A percentile compares a stretch with the other conserved stretches of the same genome.
phyloP scores from a whole-genome alignment of 768 basidiomycete species.

The Lactifluus echinatus region DNA sequence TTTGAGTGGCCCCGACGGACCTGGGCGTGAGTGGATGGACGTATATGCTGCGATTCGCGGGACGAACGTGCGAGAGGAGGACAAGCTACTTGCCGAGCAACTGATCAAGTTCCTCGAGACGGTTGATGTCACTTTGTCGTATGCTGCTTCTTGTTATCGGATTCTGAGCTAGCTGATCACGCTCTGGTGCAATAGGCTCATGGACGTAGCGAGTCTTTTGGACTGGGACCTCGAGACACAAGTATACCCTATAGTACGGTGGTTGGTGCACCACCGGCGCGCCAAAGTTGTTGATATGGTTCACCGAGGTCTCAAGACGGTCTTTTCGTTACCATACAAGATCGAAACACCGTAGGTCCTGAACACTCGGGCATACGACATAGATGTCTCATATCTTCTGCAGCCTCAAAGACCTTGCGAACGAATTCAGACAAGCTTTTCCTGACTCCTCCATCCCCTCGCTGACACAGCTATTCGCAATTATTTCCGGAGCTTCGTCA shows the following conservation, averaged over 20 bases:
- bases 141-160: constrained; percentile 23
- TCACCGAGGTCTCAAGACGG: constrained; percentile 67
- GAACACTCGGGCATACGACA: neutral
- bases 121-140: constrained; percentile 71
- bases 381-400: constrained; percentile 15
- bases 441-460: constrained; percentile 50
- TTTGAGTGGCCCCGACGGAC: constrained; percentile 47
- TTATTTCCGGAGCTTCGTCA: constrained; percentile 60
- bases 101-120: constrained; percentile 68
- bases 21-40: constrained; percentile 36
- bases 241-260: constrained; percentile 83
- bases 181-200: constrained; percentile 35
- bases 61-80: constrained; percentile 53
- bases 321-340: constrained; percentile 66
- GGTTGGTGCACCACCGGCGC: constrained; percentile 83
- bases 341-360: constrained; percentile 50
- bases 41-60: constrained; percentile 53
- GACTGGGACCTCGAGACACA: constrained; percentile 81
- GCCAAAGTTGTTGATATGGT: constrained; percentile 87
- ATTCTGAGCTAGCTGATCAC: neutral
- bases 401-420: constrained; percentile 46
- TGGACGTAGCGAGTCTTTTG: constrained; percentile 69
- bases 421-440: constrained; percentile 57
- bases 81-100: constrained; percentile 58
- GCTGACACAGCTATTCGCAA: constrained; percentile 64